phyloP scores from a whole-genome alignment of 2,329 filamentous ascomycete species.

The Dryadomyces quercivorus region DNA sequence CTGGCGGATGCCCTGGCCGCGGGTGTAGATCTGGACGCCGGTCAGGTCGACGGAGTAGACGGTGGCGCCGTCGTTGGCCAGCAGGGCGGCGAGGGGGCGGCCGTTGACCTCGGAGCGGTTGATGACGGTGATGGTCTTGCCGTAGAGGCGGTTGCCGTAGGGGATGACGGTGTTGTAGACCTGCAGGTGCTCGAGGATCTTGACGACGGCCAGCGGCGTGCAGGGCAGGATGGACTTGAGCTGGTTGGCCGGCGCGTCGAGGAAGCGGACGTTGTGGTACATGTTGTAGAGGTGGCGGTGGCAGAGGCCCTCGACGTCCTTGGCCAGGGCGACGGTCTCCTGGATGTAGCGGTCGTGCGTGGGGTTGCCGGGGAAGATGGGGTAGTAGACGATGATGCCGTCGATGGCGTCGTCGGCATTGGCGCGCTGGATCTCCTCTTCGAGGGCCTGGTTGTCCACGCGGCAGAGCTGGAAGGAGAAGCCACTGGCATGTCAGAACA shows the following conservation, averaged over 20 bases:
- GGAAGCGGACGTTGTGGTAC: conserved; percentile 95
- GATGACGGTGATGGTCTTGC: conserved; percentile 89
- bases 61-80: conserved; percentile 90
- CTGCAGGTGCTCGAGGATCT: conserved; percentile 89
- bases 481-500: conserved; percentile 41
- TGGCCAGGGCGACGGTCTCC: conserved; percentile 77
- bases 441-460: conserved; percentile 76
- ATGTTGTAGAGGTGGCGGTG: conserved; percentile 97
- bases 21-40: conserved; percentile 82
- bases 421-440: conserved; percentile 75
- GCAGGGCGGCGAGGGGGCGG: conserved; percentile 75
- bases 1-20: conserved; percentile 77
- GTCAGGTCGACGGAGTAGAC: conserved; percentile 93
- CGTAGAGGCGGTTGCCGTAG: conserved; percentile 84
- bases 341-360: conserved; percentile 90
- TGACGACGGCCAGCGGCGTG: conserved; percentile 90
- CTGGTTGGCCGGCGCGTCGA: conserved; percentile 63
- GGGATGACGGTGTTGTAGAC: conserved; percentile 95
- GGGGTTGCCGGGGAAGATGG: conserved; percentile 73
- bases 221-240: conserved; percentile 92
- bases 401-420: conserved; percentile 69
- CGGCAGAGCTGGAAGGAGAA: conserved; percentile 79
- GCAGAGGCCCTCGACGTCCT: conserved; percentile 91
- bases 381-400: conserved; percentile 96
- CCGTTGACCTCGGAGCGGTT: conserved; percentile 96